phyloP scores from a whole-genome alignment of 495 filamentous ascomycete species.

The Symbiotaphrina buchneri region DNA sequence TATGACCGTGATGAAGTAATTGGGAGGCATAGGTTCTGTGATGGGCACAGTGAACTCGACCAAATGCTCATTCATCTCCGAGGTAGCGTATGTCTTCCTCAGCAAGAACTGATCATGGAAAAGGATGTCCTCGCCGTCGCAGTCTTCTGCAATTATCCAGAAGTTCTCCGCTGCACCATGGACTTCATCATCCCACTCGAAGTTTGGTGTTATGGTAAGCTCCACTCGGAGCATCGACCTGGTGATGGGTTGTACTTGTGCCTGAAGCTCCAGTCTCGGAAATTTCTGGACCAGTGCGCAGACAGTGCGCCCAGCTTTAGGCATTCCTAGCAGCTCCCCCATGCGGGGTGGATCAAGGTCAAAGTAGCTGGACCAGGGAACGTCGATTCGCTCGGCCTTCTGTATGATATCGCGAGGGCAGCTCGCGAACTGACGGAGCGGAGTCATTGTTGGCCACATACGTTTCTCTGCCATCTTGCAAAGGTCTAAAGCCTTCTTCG shows the following conservation, averaged over 20 bases:
- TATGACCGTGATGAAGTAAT: slow-evolving; percentile 88
- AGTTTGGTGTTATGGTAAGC: slow-evolving; percentile 81
- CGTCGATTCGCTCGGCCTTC: slow-evolving; percentile 86
- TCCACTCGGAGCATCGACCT: slow-evolving; percentile 91
- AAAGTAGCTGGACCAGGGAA: slow-evolving; percentile 84
- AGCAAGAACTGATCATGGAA: slow-evolving; percentile 92
- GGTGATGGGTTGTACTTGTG: slow-evolving; percentile 84
- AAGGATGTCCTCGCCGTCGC: slow-evolving; percentile 88
- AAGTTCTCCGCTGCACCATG: slow-evolving; percentile 81
- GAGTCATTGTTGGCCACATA: slow-evolving; percentile 99
- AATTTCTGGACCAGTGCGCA: slow-evolving; percentile 80
- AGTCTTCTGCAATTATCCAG: slow-evolving; percentile 94
- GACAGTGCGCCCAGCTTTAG: slow-evolving; percentile 69
- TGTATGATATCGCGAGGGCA: slow-evolving; percentile 70
- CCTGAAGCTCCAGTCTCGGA: slow-evolving; percentile 75
- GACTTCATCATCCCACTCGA: slow-evolving; percentile 81
- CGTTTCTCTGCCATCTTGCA: slow-evolving; percentile 99
- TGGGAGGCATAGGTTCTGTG: slow-evolving; percentile 91
- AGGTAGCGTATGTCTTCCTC: slow-evolving; percentile 59
- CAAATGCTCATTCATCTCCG: slow-evolving; percentile 78
- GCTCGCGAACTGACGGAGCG: slow-evolving; percentile 68
- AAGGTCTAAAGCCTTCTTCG: slow-evolving; percentile 77
- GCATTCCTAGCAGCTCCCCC: slow-evolving; percentile 82
- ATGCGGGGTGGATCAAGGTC: slow-evolving; percentile 94
- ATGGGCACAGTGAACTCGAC: slow-evolving; percentile 95